phyloP scores from a whole-genome alignment of 164 flowering plant genomes.

The Echeveria elegans region DNA sequence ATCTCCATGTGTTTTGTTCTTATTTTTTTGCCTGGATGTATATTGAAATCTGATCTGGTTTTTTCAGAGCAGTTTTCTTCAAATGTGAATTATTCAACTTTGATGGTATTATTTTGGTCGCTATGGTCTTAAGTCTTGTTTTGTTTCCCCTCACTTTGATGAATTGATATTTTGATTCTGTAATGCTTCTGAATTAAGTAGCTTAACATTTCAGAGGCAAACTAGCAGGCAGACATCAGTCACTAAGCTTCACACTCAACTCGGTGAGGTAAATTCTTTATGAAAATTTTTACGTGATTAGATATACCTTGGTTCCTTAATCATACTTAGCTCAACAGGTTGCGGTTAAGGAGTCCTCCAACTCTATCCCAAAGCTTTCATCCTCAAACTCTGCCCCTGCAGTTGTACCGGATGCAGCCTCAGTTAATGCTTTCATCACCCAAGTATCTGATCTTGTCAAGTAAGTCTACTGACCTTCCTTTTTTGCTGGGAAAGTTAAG shows the following conservation, averaged over 20 bases:
- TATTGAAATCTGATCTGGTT: too few species aligned
- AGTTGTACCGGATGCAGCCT: slow-evolving; percentile 20
- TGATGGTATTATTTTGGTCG: too few species aligned
- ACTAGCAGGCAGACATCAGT: slow-evolving; percentile 18
- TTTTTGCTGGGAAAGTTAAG: neutral
- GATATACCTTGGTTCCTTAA: neutral
- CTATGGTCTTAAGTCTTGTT: neutral
- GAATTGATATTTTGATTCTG: slow-evolving; percentile 4
- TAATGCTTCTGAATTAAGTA: neutral
- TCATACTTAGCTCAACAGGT: slow-evolving; percentile 22
- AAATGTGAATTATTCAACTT: too few species aligned
- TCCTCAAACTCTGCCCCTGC: slow-evolving; percentile 11
- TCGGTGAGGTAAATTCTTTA: slow-evolving; percentile 24
- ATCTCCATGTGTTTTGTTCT: neutral
- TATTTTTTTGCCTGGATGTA: too few species aligned
- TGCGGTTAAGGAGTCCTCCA: slow-evolving; percentile 28
- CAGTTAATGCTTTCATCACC: slow-evolving; percentile 42
- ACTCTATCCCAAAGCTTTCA: slow-evolving; percentile 21
- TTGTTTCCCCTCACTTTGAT: neutral
- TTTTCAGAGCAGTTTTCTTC: too few species aligned
- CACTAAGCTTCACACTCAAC: slow-evolving; percentile 29
- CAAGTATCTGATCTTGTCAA: slow-evolving; percentile 59
- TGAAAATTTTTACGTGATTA: neutral
- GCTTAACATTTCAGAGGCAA: slow-evolving; percentile 1
- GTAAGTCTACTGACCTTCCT: slow-evolving; percentile 20